Percentiles rank a stretch among this genome's conserved stretches.
Conservation (phyloP, 805 yeast genomes). For the Citeromyces nyonsensis region DNA sequence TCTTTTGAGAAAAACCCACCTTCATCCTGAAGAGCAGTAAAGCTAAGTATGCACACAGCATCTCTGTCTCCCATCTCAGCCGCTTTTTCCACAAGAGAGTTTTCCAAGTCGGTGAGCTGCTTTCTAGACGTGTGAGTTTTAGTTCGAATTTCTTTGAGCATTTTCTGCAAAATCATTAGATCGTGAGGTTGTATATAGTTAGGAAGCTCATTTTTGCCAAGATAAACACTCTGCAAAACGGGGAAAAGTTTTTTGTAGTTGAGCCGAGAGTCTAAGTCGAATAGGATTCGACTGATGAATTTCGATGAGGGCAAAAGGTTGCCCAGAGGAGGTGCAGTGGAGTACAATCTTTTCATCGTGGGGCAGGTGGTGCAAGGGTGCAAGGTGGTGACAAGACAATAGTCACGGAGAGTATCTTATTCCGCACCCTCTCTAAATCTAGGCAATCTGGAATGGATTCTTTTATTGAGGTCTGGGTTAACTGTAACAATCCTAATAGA, state of each 20-base stretch:
- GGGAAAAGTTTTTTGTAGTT: conserved; percentile 38
- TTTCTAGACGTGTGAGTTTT: conserved; percentile 44
- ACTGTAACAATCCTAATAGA: too few species aligned
- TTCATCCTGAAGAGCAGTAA: conserved; percentile 34
- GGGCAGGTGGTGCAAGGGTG: too few species aligned
- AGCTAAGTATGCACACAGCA: conserved; percentile 64
- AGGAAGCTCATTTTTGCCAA: conserved; percentile 21
- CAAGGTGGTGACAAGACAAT: too few species aligned
- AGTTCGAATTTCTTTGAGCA: conserved; percentile 44
- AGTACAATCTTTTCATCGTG: too few species aligned
- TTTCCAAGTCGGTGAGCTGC: conserved; percentile 46
- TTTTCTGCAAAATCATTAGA: conserved; percentile 51
- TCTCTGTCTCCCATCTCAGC: conserved; percentile 75
- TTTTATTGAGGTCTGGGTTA: too few species aligned
- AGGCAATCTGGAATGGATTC: too few species aligned
- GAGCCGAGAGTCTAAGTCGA: conserved; percentile 49
- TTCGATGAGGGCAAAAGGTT: conserved; percentile 44
- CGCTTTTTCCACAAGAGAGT: conserved; percentile 62
- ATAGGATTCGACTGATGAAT: conserved; percentile 39
- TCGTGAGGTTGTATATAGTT: conserved; percentile 34
- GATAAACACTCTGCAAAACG: conserved; percentile 33
- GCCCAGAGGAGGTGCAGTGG: conserved; percentile 23
- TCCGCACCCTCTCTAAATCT: too few species aligned
- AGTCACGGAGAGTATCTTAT: too few species aligned
- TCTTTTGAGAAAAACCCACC: conserved; percentile 20